phyloP scores from a whole-genome alignment of 2,329 filamentous ascomycete species.

The Ceratocystis harringtonii region DNA sequence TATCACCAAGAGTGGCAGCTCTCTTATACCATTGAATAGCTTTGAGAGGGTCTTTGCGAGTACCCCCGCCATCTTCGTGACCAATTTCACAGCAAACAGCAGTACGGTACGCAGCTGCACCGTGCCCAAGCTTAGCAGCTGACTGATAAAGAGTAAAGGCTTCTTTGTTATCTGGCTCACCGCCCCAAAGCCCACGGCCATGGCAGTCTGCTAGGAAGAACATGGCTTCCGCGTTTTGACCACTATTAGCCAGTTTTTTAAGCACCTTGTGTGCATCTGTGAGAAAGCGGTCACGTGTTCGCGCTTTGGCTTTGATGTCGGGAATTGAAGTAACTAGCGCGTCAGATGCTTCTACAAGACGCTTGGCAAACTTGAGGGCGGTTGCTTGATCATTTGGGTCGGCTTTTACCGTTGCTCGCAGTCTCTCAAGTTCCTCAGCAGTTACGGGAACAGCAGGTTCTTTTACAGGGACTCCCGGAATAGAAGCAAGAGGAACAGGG shows the following conservation, averaged over 20 bases:
- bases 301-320: constrained; percentile 57
- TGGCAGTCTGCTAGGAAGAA: constrained; percentile 87
- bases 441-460: constrained; percentile 48
- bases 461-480: constrained; percentile 18
- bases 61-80: constrained; percentile 84
- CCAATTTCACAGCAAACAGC: constrained; percentile 97
- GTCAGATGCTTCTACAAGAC: constrained; percentile 69
- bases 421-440: constrained; percentile 56
- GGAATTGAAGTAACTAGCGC: constrained; percentile 50
- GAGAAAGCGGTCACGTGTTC: constrained; percentile 69
- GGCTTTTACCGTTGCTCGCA: constrained; percentile 53
- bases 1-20: constrained; percentile 76
- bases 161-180: constrained; percentile 74
- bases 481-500: constrained; percentile 19
- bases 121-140: constrained; percentile 76
- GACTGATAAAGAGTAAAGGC: constrained; percentile 89
- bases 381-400: constrained; percentile 59
- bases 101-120: constrained; percentile 78
- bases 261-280: constrained; percentile 78
- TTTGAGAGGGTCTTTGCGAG: constrained; percentile 77
- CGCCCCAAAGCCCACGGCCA: constrained; percentile 63
- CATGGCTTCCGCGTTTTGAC: constrained; percentile 70
- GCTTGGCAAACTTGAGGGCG: constrained; percentile 63
- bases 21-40: constrained; percentile 98
- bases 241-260: constrained; percentile 60